Percentiles rank a stretch among this genome's conserved stretches.
phyloP scores from a whole-genome alignment of 306 rosid genomes.

The Castanopsis chinensis region DNA sequence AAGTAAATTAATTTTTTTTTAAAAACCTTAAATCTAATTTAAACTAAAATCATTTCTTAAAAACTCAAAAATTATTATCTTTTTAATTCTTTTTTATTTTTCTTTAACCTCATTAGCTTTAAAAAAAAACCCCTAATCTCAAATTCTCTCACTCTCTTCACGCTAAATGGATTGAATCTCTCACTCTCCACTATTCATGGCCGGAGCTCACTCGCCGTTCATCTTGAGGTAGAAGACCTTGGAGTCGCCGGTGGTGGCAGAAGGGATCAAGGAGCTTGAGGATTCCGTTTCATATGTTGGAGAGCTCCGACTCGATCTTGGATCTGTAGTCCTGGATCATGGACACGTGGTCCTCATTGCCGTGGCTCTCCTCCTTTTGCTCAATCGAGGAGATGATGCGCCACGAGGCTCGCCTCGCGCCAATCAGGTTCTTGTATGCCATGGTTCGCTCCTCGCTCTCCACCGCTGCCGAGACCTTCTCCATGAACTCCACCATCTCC shows the following conservation, averaged over 20 bases:
- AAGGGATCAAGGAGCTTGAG: conserved; percentile 94
- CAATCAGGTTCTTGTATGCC: conserved; percentile 94
- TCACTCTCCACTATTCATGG: no score
- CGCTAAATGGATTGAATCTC: no score
- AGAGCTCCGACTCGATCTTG: conserved; percentile 91
- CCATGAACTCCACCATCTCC: conserved; percentile 99
- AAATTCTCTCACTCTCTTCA: no score
- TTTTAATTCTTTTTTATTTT: no score
- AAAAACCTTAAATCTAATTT: no score
- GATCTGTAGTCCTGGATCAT: conserved; percentile 93
- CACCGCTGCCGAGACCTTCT: conserved; percentile 84
- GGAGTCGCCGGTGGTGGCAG: conserved; percentile 85
- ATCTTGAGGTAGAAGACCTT: conserved; percentile 97
- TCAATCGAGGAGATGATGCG: conserved; percentile 96
- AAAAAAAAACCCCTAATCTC: no score
- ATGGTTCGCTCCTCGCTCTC: conserved; percentile 89
- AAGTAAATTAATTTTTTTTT: no score
- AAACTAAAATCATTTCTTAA: no score
- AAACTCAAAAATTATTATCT: no score
- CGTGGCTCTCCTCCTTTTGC: conserved; percentile 99
- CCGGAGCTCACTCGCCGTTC: no score
- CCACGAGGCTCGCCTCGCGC: conserved; percentile 93
- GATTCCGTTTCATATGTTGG: conserved; percentile 90
- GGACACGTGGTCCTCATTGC: conserved; percentile 89
- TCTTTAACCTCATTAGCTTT: no score